A percentile compares a stretch with the other conserved stretches of the same genome.
Evolutionary conservation across 1,284 basidiomycete species (phyloP).

Genomic region (Sanghuangporus sanghuang): DNA sequence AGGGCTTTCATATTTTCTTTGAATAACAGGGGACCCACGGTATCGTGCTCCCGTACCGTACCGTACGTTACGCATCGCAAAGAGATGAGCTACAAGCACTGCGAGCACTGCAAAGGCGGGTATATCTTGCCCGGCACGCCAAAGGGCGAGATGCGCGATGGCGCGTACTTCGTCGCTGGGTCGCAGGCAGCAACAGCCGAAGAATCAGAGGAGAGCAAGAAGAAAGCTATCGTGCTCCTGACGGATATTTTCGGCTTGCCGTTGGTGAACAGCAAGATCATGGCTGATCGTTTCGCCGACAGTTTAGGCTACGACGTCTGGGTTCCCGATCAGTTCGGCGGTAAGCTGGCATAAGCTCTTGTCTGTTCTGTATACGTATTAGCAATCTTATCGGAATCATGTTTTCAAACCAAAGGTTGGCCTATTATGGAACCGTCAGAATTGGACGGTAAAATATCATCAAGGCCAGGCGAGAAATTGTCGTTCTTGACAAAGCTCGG

Average conservation of each 20-base stretch:
- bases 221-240: conserved; percentile 45
- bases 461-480: conserved; percentile 36
- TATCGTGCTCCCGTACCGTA: too few relatives aligned
- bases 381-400: conserved; percentile 21
- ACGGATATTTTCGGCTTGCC: conserved; percentile 58
- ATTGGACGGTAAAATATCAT: conserved; percentile 33
- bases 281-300: conserved; percentile 56
- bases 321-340: conserved; percentile 50
- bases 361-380: too few relatives aligned
- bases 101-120: conserved; percentile 20
- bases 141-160: conserved; percentile 16
- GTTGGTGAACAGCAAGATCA: conserved; percentile 54
- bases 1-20: background rate
- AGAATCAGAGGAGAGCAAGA: conserved; percentile 11
- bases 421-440: conserved; percentile 34
- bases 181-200: background rate
- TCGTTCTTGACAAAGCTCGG: conserved; percentile 30
- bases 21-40: too few relatives aligned
- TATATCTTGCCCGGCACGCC: conserved; percentile 18
- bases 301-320: conserved; percentile 54
- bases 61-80: background rate
- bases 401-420: conserved; percentile 28
- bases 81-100: conserved; percentile 13
- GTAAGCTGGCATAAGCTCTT: conserved; percentile 24
- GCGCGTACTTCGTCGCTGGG: conserved; percentile 18